A percentile compares a stretch with the other conserved stretches of the same genome.
Evolutionary conservation across 163 green algal genomes (phyloP).

Genomic region (Chloroidium sp.): DNA sequence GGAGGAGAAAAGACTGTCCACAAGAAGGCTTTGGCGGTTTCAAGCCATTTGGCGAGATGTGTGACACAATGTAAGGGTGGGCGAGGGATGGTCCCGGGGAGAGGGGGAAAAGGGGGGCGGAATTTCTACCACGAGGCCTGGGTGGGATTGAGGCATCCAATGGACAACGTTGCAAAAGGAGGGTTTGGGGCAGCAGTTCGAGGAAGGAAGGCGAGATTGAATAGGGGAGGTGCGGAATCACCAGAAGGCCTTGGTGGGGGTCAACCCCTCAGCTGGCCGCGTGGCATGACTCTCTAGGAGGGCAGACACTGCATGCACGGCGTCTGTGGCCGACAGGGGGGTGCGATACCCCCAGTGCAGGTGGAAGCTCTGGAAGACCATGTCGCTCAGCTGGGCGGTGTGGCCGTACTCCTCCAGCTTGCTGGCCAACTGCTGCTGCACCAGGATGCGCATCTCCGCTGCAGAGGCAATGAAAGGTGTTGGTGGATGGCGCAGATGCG

Average conservation of each 20-base stretch:
- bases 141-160: no score
- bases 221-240: not conserved
- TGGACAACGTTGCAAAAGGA: no score
- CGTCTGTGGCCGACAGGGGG: conserved; percentile 34
- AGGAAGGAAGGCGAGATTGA: no score
- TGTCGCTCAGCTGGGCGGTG: conserved; percentile 9
- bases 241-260: conserved; percentile 20
- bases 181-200: no score
- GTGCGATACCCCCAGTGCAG: conserved; percentile 5
- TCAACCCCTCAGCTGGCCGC: not conserved
- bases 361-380: conserved; percentile 23
- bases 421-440: not conserved
- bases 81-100: no score
- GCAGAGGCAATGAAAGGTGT: not conserved
- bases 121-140: no score
- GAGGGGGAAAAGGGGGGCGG: no score
- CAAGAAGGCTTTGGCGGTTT: no score
- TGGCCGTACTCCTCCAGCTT: conserved; percentile 19
- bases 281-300: conserved; percentile 29
- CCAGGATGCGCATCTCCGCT: conserved; percentile 7
- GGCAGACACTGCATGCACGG: conserved; percentile 40
- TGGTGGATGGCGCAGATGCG: no score
- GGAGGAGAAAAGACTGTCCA: no score
- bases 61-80: no score
- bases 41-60: no score